Percentiles rank a stretch among this genome's conserved stretches.
Evolutionary conservation across 2,329 filamentous ascomycete genomes (phyloP).

Genomic region (Triangularia verruculosa): DNA sequence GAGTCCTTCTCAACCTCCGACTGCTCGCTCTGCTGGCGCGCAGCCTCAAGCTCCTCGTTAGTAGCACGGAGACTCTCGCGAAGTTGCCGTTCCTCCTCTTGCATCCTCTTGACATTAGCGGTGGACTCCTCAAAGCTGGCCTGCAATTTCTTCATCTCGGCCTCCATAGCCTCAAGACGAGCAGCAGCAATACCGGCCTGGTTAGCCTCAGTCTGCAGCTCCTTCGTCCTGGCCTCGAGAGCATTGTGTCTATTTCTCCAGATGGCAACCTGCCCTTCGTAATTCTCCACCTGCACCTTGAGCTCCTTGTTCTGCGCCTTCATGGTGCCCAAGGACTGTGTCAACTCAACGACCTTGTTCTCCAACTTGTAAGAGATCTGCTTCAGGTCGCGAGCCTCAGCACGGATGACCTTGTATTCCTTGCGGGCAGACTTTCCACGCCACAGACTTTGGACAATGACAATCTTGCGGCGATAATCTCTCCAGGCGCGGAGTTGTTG

Average conservation of each 20-base stretch:
- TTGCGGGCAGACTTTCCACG: constrained; percentile 77
- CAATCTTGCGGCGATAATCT: constrained; percentile 82
- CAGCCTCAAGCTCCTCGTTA: constrained; percentile 75
- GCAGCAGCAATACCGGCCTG: constrained; percentile 95
- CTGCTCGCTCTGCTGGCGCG: constrained; percentile 69
- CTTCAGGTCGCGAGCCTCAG: constrained; percentile 96
- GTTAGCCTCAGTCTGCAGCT: constrained; percentile 94
- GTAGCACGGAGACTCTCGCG: constrained; percentile 78
- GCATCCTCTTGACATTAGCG: constrained; percentile 85
- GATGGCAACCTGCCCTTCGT: constrained; percentile 92
- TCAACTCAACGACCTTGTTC: constrained; percentile 99
- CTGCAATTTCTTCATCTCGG: constrained; percentile 91
- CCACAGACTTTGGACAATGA: constrained; percentile 90
- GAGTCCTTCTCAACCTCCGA: constrained; percentile 83
- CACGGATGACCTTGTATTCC: constrained; percentile 85
- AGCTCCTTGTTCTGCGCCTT: constrained; percentile 93
- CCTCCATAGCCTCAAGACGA: constrained; percentile 85
- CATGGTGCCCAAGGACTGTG: constrained; percentile 86
- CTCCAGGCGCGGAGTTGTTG: constrained; percentile 77
- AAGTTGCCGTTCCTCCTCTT: constrained; percentile 87
- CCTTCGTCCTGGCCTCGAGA: constrained; percentile 84
- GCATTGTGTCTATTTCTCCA: constrained; percentile 92
- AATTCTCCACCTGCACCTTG: constrained; percentile 85
- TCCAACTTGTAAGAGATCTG: constrained; percentile 99
- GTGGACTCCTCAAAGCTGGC: constrained; percentile 85